These are phyloP conservation scores for Agastache rugosa DNA, from an alignment of 257 asterid genomes.

Conservation along the genomic window DNA sequence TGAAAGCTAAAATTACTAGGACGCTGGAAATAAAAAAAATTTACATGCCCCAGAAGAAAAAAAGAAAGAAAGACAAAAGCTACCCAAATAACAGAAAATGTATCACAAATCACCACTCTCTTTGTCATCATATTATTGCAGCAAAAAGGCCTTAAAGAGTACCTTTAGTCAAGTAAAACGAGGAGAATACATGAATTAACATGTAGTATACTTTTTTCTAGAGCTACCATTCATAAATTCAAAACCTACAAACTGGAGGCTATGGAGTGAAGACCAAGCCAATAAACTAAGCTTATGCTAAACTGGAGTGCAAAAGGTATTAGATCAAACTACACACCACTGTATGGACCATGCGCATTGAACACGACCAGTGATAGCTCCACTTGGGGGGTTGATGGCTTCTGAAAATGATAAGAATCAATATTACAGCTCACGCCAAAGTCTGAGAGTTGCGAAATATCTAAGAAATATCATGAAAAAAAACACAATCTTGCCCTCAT, in stretches of 20 bases:
- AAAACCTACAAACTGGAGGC: slow-evolving; percentile 25
- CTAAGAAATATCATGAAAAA: slow-evolving; percentile 15
- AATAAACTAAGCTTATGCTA: neutral
- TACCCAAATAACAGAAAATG: neutral
- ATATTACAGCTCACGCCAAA: neutral
- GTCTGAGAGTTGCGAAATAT: neutral
- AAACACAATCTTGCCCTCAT: slow-evolving; percentile 2
- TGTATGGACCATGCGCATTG: slow-evolving; percentile 64
- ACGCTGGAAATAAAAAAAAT: neutral
- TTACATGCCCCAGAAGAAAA: neutral
- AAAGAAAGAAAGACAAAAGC: neutral
- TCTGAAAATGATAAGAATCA: slow-evolving; percentile 50
- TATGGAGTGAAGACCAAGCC: slow-evolving; percentile 8
- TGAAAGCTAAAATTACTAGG: slow-evolving; percentile 22
- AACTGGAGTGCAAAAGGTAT: slow-evolving; percentile 11
- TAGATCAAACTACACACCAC: slow-evolving; percentile 57
- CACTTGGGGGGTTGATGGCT: slow-evolving; percentile 53
- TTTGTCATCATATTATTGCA: slow-evolving; percentile 1
- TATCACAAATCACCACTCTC: neutral
- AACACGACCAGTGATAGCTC: slow-evolving; percentile 73
- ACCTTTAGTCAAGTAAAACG: slow-evolving; percentile 20
- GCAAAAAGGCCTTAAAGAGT: slow-evolving; percentile 8
- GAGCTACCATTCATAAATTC: slow-evolving; percentile 10
- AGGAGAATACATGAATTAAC: slow-evolving; percentile 1
- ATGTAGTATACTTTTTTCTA: neutral